phyloP scores from a whole-genome alignment of 225 moss, liverwort and hornwort species.

The Takakia lepidozioides region DNA sequence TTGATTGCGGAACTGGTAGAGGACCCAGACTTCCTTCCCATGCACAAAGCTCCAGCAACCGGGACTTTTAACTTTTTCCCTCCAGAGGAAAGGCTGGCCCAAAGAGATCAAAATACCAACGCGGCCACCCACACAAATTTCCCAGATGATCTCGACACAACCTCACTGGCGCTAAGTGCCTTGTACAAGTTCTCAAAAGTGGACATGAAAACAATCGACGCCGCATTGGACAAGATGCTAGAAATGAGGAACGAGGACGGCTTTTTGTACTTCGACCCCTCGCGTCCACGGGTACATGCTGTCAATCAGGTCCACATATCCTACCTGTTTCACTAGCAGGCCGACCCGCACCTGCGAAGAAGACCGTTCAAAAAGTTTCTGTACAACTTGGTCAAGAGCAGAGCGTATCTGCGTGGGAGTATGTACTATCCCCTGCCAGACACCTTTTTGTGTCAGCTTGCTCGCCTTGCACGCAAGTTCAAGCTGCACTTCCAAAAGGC shows the following conservation, averaged over 20 bases:
- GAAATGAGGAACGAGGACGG: constrained; percentile 4
- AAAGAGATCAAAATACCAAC: not conserved
- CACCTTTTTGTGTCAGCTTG: no score
- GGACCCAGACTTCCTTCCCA: no score
- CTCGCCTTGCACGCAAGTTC: not conserved
- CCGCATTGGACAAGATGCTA: constrained; percentile 8
- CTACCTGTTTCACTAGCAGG: constrained; percentile 14
- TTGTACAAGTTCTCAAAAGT: constrained; percentile 5
- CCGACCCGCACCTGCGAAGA: no score
- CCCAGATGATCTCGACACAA: no score
- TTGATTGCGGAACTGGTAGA: constrained; percentile 11
- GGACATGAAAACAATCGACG: constrained; percentile 1
- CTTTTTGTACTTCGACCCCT: constrained; percentile 18
- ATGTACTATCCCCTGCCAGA: no score
- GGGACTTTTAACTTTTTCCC: no score
- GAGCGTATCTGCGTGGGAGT: constrained; percentile 8
- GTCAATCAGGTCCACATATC: constrained; percentile 2
- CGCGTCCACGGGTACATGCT: constrained; percentile 1
- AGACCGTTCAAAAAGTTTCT: no score
- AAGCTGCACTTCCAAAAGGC: not conserved
- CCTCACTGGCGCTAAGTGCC: constrained; percentile 1
- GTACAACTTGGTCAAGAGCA: constrained; percentile 9
- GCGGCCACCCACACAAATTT: constrained; percentile 5
- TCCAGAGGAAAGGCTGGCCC: not conserved
- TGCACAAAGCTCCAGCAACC: no score